Percentiles rank a stretch among this genome's conserved stretches.
Evolutionary conservation across 768 basidiomycete genomes (phyloP).

Genomic region (Dioszegia aurantiaca): DNA sequence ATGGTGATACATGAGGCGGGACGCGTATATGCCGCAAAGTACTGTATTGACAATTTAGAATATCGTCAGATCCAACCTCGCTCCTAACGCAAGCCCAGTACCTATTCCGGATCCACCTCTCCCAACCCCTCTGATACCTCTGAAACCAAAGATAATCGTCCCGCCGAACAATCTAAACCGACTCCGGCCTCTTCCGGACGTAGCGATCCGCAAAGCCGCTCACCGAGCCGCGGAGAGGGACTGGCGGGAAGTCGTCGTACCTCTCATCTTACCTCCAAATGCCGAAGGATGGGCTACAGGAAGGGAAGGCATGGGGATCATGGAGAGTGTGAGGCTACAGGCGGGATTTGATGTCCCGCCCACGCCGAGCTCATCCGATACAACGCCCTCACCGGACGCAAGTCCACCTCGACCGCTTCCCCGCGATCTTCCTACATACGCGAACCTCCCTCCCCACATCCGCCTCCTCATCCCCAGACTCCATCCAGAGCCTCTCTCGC

Average conservation of each 20-base stretch:
- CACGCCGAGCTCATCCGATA: too few relatives aligned
- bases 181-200: slow-evolving; percentile 16
- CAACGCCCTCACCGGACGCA: neutral
- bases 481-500: slow-evolving; percentile 8
- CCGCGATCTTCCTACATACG: slow-evolving; percentile 10
- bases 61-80: neutral
- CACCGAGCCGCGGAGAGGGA: slow-evolving; percentile 6
- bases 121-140: slow-evolving; percentile 26
- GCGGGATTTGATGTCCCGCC: slow-evolving; percentile 17
- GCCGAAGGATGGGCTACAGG: slow-evolving; percentile 18
- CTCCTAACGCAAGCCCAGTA: neutral
- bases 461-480: slow-evolving; percentile 10
- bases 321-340: slow-evolving; percentile 23
- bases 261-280: slow-evolving; percentile 20
- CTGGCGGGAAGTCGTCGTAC: slow-evolving; percentile 23
- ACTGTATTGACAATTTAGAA: too few relatives aligned
- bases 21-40: too few relatives aligned
- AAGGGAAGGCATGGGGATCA: slow-evolving; percentile 27
- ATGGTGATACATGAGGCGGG: too few relatives aligned
- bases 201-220: slow-evolving; percentile 14
- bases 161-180: slow-evolving; percentile 2
- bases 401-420: neutral
- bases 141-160: slow-evolving; percentile 15
- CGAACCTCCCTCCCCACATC: slow-evolving; percentile 13
- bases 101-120: slow-evolving; percentile 2